Evolutionary conservation across 495 filamentous ascomycete genomes (phyloP).

Genomic region (Chaetomium cochliodes): DNA sequence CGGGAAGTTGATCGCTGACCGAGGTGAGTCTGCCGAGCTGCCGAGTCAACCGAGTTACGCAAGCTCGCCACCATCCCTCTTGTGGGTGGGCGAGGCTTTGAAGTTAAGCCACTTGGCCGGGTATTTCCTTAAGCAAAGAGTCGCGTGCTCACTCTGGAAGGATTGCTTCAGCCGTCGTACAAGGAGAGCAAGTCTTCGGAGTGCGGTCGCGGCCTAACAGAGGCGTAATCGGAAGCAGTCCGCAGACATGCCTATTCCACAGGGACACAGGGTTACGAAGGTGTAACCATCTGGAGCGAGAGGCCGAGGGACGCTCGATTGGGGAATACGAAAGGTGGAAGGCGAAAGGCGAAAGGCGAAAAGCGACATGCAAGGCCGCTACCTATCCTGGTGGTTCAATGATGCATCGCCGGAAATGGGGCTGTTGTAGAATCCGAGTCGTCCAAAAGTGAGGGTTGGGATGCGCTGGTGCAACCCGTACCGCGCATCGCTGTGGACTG

Average conservation of each 20-base stretch:
- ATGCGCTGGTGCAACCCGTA: too few relatives aligned
- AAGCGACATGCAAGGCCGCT: neutral
- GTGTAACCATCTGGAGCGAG: neutral
- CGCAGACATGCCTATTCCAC: neutral
- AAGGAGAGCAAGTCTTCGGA: neutral
- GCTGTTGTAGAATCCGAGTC: too few relatives aligned
- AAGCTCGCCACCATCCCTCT: neutral
- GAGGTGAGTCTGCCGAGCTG: neutral
- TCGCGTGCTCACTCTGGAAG: neutral
- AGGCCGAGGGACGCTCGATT: neutral
- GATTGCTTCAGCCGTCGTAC: neutral
- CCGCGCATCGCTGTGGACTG: too few relatives aligned
- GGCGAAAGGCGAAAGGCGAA: neutral
- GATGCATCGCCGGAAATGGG: too few relatives aligned
- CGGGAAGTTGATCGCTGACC: neutral
- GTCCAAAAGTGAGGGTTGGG: too few relatives aligned
- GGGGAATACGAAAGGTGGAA: too few relatives aligned
- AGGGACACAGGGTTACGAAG: neutral
- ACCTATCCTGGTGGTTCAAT: too few relatives aligned
- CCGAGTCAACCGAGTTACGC: neutral
- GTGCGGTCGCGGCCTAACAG: too few relatives aligned
- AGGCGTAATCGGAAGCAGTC: too few relatives aligned
- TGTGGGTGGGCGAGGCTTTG: neutral
- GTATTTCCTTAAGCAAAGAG: neutral
- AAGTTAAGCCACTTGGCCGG: neutral